Evolutionary conservation across 1,284 basidiomycete species (phyloP), one percentile per base, ranked within the genome.

Genomic region (Cystobasidium pallidum): DNA sequence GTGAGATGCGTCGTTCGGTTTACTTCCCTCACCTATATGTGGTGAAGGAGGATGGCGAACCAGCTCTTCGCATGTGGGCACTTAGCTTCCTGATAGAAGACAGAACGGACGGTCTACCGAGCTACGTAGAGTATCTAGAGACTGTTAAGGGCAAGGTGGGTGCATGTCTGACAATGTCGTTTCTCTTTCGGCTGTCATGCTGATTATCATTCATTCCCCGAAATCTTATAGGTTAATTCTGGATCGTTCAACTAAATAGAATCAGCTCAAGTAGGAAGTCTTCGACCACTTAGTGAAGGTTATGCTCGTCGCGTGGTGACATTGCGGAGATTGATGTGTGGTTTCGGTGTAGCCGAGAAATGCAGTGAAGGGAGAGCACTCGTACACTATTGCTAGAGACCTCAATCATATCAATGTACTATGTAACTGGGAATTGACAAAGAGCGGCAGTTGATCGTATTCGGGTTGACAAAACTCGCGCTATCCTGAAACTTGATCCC

Each of bases 21-120:
- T 99, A 98, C 82, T 89, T 90, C 26, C 92, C 93, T 17, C 92
- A 96, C 80, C 83, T 99, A n/a, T 99, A 98, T 80, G 84, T 99
- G 52, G 94, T 98, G 78, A 99, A 99, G 83, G 94, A 96, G 81
- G 96, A 99, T 78, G 95, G 94, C 70, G 96, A 99, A 82, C 91
- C 93, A 1, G 89, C 92, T 59, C 84, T 99, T 79, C 85, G 94
- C 73, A 86, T 93, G 76, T 98, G 94, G 94, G 96, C 95, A 0
- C 85, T 99, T 76, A 94, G 91, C 79, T 86, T 89, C 80, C 86
- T 99, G 78, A 90, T 99, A 78, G 94, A 99, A 83, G 96, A 99
- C 82, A 88, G 96, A 73, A 90, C 92, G 79, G 96, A 99, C 81
- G 88, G 91, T 75, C 85, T 94, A 79, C 92, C 92, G 57, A 95